Evolutionary conservation across 768 basidiomycete species (phyloP).

Genomic region (Lactifluus hygrophoroides): DNA sequence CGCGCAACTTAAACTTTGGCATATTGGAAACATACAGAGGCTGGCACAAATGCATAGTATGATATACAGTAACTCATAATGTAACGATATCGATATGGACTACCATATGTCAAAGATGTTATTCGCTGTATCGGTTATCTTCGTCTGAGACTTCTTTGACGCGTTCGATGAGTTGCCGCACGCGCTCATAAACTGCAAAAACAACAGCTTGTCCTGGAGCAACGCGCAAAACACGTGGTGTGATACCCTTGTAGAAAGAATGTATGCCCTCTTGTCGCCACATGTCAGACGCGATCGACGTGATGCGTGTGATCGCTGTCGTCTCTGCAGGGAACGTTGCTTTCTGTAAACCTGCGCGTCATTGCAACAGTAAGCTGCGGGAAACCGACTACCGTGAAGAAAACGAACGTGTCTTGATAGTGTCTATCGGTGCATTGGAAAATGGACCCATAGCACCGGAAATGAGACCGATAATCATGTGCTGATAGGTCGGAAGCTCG

Average conservation of each 20-base stretch:
- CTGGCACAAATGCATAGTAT: not conserved
- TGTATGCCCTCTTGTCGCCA: slow-evolving; percentile 80
- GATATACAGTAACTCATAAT: not conserved
- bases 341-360: slow-evolving; percentile 68
- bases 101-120: not conserved
- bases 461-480: slow-evolving; percentile 90
- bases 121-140: slow-evolving; percentile 65
- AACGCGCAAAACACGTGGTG: slow-evolving; percentile 89
- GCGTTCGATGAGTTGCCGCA: slow-evolving; percentile 65
- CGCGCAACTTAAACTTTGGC: no score
- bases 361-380: not conserved
- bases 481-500: slow-evolving; percentile 90
- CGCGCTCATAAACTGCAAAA: slow-evolving; percentile 93
- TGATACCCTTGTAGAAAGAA: slow-evolving; percentile 98
- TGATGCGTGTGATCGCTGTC: slow-evolving; percentile 71
- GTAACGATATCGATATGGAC: not conserved
- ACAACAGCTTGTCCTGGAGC: slow-evolving; percentile 97
- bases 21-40: not conserved
- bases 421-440: slow-evolving; percentile 93
- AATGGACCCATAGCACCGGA: slow-evolving; percentile 98
- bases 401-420: slow-evolving; percentile 84
- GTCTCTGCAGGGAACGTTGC: slow-evolving; percentile 64
- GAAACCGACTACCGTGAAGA: not conserved
- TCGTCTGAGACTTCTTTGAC: slow-evolving; percentile 44
- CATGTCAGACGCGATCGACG: slow-evolving; percentile 82